phyloP scores from a whole-genome alignment of 495 filamentous ascomycete species.

The Corynascus novoguineensis region DNA sequence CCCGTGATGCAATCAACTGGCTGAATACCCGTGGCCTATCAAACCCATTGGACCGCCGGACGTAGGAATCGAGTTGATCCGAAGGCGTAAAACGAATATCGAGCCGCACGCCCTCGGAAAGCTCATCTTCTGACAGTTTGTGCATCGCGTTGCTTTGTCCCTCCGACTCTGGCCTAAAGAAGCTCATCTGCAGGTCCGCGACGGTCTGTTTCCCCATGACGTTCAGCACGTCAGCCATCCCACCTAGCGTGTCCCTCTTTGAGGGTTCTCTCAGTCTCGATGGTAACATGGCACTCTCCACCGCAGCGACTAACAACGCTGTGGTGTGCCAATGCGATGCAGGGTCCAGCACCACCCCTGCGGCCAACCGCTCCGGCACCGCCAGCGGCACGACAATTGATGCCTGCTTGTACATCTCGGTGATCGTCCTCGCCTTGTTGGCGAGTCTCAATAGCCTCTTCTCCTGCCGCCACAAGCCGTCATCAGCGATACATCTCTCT shows the following conservation, averaged over 20 bases:
- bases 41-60: constrained; percentile 14
- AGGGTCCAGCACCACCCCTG: constrained; percentile 56
- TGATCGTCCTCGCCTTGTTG: constrained; percentile 66
- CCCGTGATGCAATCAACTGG: constrained; percentile 25
- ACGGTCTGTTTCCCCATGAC: constrained; percentile 75
- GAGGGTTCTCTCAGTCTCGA: constrained; percentile 57
- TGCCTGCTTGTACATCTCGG: constrained; percentile 60
- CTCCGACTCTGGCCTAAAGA: constrained; percentile 18
- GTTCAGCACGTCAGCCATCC: constrained; percentile 67
- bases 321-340: constrained; percentile 75
- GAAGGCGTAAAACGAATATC: constrained; percentile 27
- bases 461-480: neutral
- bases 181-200: constrained; percentile 61
- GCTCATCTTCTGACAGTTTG: constrained; percentile 19
- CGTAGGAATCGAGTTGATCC: constrained; percentile 22
- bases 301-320: constrained; percentile 66
- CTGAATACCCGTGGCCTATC: constrained; percentile 25
- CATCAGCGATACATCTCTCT: neutral
- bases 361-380: constrained; percentile 55
- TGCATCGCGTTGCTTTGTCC: constrained; percentile 8
- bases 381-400: constrained; percentile 77
- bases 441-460: constrained; percentile 40
- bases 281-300: constrained; percentile 78
- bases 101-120: constrained; percentile 20
- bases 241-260: constrained; percentile 48